Base-by-base conservation (phyloP, 2,329 filamentous ascomycete genomes). In the Diaporthe sp. region DNA sequence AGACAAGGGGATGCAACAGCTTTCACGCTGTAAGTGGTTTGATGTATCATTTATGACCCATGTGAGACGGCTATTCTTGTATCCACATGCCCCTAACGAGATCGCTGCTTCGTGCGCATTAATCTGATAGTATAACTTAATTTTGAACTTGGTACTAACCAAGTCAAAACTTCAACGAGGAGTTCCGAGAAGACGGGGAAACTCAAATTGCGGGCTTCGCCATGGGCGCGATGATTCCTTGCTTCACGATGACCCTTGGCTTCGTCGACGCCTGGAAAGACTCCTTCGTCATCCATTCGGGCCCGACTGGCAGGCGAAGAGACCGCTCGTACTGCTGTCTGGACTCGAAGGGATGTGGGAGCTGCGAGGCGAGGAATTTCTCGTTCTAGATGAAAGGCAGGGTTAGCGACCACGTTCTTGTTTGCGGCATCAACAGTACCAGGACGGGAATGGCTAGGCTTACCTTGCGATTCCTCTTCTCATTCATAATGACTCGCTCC, bases 261-360 rank as follows among this genome's bases (percentile, higher is more conserved):
- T 96, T 98, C 76, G 94, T 98, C 77, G 91, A 91, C 80, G 94
- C 92, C 87, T 98, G 96, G 89, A 97, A 97, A 19, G 94, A 95
- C 87, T 95, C 92, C 90, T 98, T 98, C n/a, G 96, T 98, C 79
- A 93, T 92, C 96, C 96, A 99, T 85, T 99, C 96, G 22, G 94
- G 95, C 1, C 97, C 97, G 76, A 98, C 91, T 1, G 97, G 97
- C 79, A 98, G 86, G 58, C 96, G 90, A 75, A 98, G 87, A 78
- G 94, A 94, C 70, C 96, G 89, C 88, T 99, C 97, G 85, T 98
- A 98, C 87, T 98, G 95, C 81, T 94, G 90, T 79, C 90, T 90
- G 39, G 90, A 95, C 88, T 98, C 96, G 84, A 95, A 98, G n/a
- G 92, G 93, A 85, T 97, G 94, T 68, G 97, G 97, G 70, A 99